These are phyloP conservation scores for Trypanosoma grayi DNA, from an alignment of 208 protist species.

Conservation along the genomic window DNA sequence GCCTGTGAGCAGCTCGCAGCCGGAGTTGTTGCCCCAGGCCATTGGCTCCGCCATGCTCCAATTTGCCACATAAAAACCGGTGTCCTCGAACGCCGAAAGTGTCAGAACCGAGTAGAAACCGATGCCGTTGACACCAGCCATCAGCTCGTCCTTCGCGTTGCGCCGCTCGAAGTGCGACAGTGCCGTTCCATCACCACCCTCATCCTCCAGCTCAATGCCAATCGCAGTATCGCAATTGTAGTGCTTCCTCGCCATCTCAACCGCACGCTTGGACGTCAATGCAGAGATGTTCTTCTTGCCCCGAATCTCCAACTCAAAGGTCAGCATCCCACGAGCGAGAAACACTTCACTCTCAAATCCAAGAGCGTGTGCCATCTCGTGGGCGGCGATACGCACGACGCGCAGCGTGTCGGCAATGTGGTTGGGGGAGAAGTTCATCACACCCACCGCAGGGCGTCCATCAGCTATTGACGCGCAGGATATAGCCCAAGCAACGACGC, in stretches of 20 bases:
- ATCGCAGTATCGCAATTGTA: conserved; percentile 9
- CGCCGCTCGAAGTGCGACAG: conserved; percentile 31
- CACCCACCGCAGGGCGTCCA: conserved; percentile 35
- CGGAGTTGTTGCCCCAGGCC: conserved; percentile 51
- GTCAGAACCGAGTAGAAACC: conserved; percentile 71
- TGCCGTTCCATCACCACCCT: conserved; percentile 1
- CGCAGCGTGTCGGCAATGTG: conserved; percentile 17
- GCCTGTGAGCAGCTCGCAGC: conserved; percentile 45
- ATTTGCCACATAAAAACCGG: conserved; percentile 67
- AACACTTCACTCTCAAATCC: conserved; percentile 33
- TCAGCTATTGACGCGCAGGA: conserved; percentile 2
- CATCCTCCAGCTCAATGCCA: conserved; percentile 32
- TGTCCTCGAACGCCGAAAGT: conserved; percentile 66
- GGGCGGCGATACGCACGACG: conserved; percentile 36
- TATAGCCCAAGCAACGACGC: conserved; percentile 17
- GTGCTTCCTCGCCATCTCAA: conserved; percentile 25
- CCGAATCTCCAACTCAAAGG: not conserved
- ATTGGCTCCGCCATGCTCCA: conserved; percentile 57
- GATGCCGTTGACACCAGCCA: conserved; percentile 1
- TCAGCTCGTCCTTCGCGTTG: conserved; percentile 31
- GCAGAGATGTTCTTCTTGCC: not conserved
- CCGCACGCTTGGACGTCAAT: conserved; percentile 18
- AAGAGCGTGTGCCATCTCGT: conserved; percentile 86
- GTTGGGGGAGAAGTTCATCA: conserved; percentile 45
- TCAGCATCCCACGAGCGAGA: conserved; percentile 8